Evolutionary conservation across 2,329 filamentous ascomycete genomes (phyloP).

Genomic region (Capronia americana): DNA sequence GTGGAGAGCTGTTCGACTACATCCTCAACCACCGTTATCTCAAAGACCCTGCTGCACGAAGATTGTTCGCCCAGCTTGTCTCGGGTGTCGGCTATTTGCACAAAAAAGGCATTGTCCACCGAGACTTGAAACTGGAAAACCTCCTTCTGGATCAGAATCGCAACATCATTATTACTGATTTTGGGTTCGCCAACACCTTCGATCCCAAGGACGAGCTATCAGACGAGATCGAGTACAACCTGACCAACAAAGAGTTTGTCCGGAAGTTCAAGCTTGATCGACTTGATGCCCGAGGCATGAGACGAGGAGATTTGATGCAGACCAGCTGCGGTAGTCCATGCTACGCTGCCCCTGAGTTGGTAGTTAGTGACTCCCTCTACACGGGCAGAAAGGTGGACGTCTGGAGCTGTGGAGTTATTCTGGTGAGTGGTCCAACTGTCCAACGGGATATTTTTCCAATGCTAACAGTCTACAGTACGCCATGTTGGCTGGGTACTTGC

Average conservation of each 20-base stretch:
- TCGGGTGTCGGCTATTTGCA: slow-evolving; percentile 97
- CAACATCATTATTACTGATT: slow-evolving; percentile 99
- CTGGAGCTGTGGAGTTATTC: slow-evolving; percentile 98
- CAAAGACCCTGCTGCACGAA: slow-evolving; percentile 88
- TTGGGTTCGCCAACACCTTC: slow-evolving; percentile 98
- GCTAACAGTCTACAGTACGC: slow-evolving; percentile 73
- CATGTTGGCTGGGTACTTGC: slow-evolving; percentile 96
- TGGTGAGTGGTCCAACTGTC: slow-evolving; percentile 68
- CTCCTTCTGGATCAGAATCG: slow-evolving; percentile 91
- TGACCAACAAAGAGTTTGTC: slow-evolving; percentile 86
- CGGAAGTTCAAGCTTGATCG: slow-evolving; percentile 86
- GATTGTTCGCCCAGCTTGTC: slow-evolving; percentile 92
- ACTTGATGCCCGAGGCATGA: slow-evolving; percentile 73
- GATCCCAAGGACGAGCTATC: slow-evolving; percentile 84
- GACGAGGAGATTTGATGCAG: slow-evolving; percentile 96
- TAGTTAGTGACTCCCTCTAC: slow-evolving; percentile 96
- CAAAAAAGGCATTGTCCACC: slow-evolving; percentile 97
- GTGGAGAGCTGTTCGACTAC: slow-evolving; percentile 96
- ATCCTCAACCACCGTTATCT: slow-evolving; percentile 96
- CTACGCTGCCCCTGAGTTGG: slow-evolving; percentile 94
- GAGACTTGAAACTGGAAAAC: slow-evolving; percentile 96
- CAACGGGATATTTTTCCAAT: slow-evolving; percentile 6
- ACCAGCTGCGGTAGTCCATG: slow-evolving; percentile 98
- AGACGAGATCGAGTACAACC: slow-evolving; percentile 86
- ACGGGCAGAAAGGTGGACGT: slow-evolving; percentile 98